Conservation (phyloP, 805 yeast genomes). For the Sugiyamaella valdiviana region DNA sequence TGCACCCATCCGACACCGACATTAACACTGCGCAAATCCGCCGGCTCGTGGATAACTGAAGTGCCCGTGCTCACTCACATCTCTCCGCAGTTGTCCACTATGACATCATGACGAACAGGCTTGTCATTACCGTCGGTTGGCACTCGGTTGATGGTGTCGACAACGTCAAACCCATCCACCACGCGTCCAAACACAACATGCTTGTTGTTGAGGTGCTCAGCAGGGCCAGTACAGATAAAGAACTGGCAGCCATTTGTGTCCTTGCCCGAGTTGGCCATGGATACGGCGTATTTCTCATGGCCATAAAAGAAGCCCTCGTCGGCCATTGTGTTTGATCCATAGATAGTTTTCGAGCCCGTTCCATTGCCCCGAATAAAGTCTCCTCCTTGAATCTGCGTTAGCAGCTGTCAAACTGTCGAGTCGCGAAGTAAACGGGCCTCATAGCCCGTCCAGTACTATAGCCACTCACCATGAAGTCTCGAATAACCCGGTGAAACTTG, state of each 20-base stretch:
- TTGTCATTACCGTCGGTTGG: slow-evolving; percentile 29
- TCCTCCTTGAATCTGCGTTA: slow-evolving; percentile 39
- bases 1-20: neutral
- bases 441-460: neutral
- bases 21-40: neutral
- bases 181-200: slow-evolving; percentile 48
- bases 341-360: slow-evolving; percentile 39
- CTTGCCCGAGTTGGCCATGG: slow-evolving; percentile 59
- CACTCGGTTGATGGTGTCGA: slow-evolving; percentile 25
- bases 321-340: slow-evolving; percentile 36
- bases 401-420: slow-evolving; percentile 12
- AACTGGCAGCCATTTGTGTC: slow-evolving; percentile 58
- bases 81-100: slow-evolving; percentile 34
- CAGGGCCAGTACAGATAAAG: slow-evolving; percentile 38
- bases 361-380: slow-evolving; percentile 43
- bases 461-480: slow-evolving; percentile 39
- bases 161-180: slow-evolving; percentile 36
- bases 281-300: slow-evolving; percentile 40
- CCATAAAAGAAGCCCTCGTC: slow-evolving; percentile 40
- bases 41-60: neutral
- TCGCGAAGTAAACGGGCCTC: neutral
- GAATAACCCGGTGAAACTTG: slow-evolving; percentile 38
- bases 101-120: slow-evolving; percentile 30
- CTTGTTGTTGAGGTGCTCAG: slow-evolving; percentile 39
- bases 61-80: slow-evolving; percentile 21